Percentiles rank a stretch among this genome's conserved stretches.
Evolutionary conservation across 2,329 filamentous ascomycete genomes (phyloP).

Genomic region (Chaetoscypha palmicola): DNA sequence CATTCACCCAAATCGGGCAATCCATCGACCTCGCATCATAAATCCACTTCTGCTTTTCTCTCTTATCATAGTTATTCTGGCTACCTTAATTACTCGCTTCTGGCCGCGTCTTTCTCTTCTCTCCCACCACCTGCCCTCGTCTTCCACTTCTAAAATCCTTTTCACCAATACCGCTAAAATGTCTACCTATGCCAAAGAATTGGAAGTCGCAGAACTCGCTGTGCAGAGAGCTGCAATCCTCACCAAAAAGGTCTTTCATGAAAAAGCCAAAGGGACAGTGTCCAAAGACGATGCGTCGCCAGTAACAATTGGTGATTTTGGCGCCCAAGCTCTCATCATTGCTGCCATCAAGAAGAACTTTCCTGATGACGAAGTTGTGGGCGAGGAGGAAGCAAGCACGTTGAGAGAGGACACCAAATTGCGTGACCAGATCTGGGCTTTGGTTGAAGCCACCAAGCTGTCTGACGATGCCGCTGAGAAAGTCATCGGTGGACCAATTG

Average conservation of each 20-base stretch:
- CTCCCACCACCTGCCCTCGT: slow-evolving; percentile 27
- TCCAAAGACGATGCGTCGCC: slow-evolving; percentile 94
- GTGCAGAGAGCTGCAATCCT: slow-evolving; percentile 76
- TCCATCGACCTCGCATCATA: slow-evolving; percentile 1
- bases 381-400: slow-evolving; percentile 84
- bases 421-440: slow-evolving; percentile 72
- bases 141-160: slow-evolving; percentile 17
- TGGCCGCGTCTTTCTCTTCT: slow-evolving; percentile 27
- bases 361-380: slow-evolving; percentile 83
- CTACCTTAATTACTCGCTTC: slow-evolving; percentile 25
- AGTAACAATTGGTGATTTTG: slow-evolving; percentile 96
- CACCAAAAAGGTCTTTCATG: slow-evolving; percentile 72
- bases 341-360: slow-evolving; percentile 83
- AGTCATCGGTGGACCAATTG: slow-evolving; percentile 62
- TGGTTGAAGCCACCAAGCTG: slow-evolving; percentile 68
- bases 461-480: slow-evolving; percentile 57
- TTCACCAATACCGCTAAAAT: slow-evolving; percentile 29
- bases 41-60: slow-evolving; percentile 21
- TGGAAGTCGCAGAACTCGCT: slow-evolving; percentile 76
- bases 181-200: slow-evolving; percentile 62
- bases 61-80: slow-evolving; percentile 26
- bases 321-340: slow-evolving; percentile 94
- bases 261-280: slow-evolving; percentile 89
- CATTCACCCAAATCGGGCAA: neutral
- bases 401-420: slow-evolving; percentile 66